phyloP scores from a whole-genome alignment of 164 flowering plant genomes.

The Tinospora cordifolia region DNA sequence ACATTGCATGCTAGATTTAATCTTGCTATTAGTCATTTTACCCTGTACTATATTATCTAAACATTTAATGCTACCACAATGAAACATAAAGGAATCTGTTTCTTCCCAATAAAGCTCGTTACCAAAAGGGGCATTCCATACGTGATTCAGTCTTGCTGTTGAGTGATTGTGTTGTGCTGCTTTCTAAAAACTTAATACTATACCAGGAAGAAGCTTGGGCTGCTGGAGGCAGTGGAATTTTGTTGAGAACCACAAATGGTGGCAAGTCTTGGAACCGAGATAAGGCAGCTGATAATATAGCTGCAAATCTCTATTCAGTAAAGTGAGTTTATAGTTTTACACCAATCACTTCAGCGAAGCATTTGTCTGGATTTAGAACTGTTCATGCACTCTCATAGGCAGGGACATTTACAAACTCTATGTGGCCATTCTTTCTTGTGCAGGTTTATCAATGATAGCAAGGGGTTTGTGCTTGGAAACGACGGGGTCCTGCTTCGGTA shows the following conservation, averaged over 20 bases:
- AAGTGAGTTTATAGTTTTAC: slow-evolving; percentile 47
- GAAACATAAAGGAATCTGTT: too few relatives aligned
- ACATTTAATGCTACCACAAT: slow-evolving; percentile 39
- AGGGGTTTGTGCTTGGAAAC: slow-evolving; percentile 90
- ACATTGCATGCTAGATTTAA: not conserved
- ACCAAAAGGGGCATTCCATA: not conserved
- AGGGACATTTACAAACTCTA: not conserved
- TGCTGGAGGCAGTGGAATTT: slow-evolving; percentile 92
- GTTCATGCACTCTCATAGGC: not conserved
- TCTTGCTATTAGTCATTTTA: not conserved
- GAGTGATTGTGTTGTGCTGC: not conserved
- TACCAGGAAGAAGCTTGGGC: slow-evolving; percentile 98
- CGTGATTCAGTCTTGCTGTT: not conserved
- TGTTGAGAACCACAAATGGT: slow-evolving; percentile 84
- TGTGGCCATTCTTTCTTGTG: slow-evolving; percentile 2
- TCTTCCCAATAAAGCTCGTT: too few relatives aligned
- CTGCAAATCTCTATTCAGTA: slow-evolving; percentile 94
- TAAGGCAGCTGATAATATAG: slow-evolving; percentile 92
- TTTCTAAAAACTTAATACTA: not conserved
- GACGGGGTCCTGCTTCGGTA: slow-evolving; percentile 94
- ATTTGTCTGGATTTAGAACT: not conserved
- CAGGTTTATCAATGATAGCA: slow-evolving; percentile 77
- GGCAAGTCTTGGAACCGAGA: slow-evolving; percentile 94
- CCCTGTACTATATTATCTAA: not conserved
- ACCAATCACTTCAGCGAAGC: not conserved